Evolutionary conservation across 768 basidiomycete genomes (phyloP).

Genomic region (Pleurotus salmoneostramineus): DNA sequence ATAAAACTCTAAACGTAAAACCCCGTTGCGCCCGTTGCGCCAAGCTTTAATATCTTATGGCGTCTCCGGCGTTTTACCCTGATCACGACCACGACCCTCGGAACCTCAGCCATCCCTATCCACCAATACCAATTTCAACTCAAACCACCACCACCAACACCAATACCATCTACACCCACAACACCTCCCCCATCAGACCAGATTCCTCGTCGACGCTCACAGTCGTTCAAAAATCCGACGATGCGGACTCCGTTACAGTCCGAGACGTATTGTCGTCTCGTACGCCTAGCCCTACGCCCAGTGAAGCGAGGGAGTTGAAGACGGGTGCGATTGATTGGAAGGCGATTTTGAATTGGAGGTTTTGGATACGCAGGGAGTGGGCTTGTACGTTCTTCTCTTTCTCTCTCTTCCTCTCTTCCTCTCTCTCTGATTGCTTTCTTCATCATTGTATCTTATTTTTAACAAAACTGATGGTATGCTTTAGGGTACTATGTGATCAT

Average conservation of each 20-base stretch:
- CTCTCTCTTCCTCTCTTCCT: too few relatives aligned
- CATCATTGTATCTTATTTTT: not conserved
- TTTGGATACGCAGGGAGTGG: slow-evolving; percentile 55
- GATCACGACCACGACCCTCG: not conserved
- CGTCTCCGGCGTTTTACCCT: not conserved
- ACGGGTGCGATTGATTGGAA: slow-evolving; percentile 44
- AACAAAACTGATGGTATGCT: not conserved
- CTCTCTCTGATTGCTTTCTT: too few relatives aligned
- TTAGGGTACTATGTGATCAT: slow-evolving; percentile 51
- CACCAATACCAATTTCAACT: not conserved
- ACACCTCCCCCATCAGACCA: not conserved
- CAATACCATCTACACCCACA: slow-evolving; percentile 5
- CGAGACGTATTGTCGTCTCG: slow-evolving; percentile 20
- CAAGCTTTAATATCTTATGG: not conserved
- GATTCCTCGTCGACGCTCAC: slow-evolving; percentile 2
- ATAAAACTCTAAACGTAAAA: too few relatives aligned
- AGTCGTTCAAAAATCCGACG: slow-evolving; percentile 9
- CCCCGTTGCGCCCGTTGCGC: too few relatives aligned
- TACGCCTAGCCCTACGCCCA: slow-evolving; percentile 65
- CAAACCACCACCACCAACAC: not conserved
- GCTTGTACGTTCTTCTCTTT: slow-evolving; percentile 35
- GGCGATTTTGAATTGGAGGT: slow-evolving; percentile 37
- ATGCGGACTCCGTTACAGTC: slow-evolving; percentile 11
- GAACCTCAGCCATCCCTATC: not conserved
- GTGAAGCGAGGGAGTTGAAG: slow-evolving; percentile 39